Percentiles rank a stretch among this genome's conserved stretches.
phyloP scores from a whole-genome alignment of 345 rosid species.

The Passiflora organensis region DNA sequence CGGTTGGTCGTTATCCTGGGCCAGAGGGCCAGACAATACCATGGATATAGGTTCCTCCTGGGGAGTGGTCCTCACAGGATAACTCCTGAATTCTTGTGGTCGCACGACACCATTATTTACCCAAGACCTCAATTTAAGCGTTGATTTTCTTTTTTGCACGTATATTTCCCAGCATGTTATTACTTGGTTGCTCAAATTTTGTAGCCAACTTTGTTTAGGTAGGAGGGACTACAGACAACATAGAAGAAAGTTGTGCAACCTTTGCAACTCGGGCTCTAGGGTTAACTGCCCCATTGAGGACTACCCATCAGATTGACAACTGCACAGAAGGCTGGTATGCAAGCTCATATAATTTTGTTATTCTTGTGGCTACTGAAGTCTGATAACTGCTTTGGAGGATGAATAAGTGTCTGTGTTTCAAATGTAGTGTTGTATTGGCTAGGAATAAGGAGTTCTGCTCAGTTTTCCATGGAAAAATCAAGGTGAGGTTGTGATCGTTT shows the following conservation, averaged over 20 bases:
- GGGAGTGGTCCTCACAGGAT: too few relatives aligned
- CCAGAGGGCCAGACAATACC: too few relatives aligned
- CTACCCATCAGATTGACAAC: constrained; percentile 96
- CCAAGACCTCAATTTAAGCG: too few relatives aligned
- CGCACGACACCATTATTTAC: too few relatives aligned
- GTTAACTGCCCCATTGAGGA: constrained; percentile 49
- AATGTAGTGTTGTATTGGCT: constrained; percentile 73
- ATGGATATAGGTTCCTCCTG: too few relatives aligned
- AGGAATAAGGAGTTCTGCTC: constrained; percentile 78
- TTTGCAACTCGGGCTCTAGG: constrained; percentile 76
- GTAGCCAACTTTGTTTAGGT: too few relatives aligned
- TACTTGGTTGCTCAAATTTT: too few relatives aligned
- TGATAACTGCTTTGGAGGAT: neutral
- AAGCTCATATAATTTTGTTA: neutral
- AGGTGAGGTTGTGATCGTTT: constrained; percentile 56
- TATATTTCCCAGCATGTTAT: too few relatives aligned
- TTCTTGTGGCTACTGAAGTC: constrained; percentile 4
- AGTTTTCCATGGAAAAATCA: constrained; percentile 66
- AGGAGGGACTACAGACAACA: constrained; percentile 89
- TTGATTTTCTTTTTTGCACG: too few relatives aligned
- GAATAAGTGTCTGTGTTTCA: constrained; percentile 17
- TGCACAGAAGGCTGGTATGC: constrained; percentile 94
- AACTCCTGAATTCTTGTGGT: too few relatives aligned
- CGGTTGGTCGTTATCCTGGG: too few relatives aligned
- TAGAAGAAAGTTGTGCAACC: constrained; percentile 91